Conservation (phyloP, 371 early-diverging fungal species). For the Conidiobolus incongruus region DNA sequence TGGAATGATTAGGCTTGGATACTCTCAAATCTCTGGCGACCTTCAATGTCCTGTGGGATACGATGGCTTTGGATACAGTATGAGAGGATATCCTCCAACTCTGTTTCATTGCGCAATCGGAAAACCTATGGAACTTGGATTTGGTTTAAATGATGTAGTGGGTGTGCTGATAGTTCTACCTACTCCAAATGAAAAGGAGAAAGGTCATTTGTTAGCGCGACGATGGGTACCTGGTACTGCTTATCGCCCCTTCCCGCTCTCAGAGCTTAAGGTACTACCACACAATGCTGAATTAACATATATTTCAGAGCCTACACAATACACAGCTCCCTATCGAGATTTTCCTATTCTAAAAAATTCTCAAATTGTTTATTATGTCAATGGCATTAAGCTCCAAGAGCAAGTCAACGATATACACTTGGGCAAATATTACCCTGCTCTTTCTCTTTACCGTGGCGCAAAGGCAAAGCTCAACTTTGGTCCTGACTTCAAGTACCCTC, state of each 20-base stretch:
- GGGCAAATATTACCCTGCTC: constrained; percentile 3
- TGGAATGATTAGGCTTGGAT: not conserved
- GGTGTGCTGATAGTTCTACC: constrained; percentile 3
- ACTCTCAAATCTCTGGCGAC: not conserved
- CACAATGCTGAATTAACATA: not conserved
- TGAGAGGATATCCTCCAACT: constrained; percentile 1
- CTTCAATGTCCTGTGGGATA: constrained; percentile 1
- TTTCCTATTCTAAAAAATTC: not conserved
- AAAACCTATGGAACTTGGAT: not conserved
- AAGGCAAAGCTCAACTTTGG: constrained; percentile 4
- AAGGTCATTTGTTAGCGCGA: not conserved
- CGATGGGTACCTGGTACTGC: not conserved
- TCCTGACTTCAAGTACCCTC: not conserved
- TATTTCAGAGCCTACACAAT: not conserved
- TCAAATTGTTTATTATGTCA: constrained; percentile 2
- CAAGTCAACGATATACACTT: not conserved
- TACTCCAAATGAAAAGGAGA: not conserved
- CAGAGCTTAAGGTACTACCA: not conserved
- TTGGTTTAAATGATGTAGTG: not conserved
- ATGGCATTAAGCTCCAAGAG: not conserved
- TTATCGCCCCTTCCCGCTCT: not conserved
- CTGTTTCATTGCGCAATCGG: not conserved
- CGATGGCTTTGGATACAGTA: constrained; percentile 3
- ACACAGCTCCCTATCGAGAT: not conserved
- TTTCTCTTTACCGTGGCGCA: not conserved